These are phyloP conservation scores for Trichophyton simii DNA, from an alignment of 2,329 filamentous ascomycete genomes.

Conservation along the genomic window DNA sequence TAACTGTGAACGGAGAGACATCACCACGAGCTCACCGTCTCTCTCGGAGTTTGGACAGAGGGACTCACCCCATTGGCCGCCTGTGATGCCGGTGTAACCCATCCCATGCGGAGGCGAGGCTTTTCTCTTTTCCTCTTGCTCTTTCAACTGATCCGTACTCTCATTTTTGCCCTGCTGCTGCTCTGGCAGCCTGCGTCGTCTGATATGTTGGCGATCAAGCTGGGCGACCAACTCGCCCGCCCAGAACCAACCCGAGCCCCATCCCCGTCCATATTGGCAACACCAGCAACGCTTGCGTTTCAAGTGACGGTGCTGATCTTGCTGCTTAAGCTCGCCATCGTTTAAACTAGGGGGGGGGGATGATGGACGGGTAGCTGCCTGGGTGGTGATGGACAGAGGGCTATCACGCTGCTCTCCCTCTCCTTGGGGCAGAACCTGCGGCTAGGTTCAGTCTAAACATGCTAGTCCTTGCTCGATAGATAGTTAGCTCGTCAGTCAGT, in stretches of 20 bases:
- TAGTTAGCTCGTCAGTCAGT: neutral
- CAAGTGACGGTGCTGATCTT: slow-evolving; percentile 2
- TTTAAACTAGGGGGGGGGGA: neutral
- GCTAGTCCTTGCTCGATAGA: neutral
- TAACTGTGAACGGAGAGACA: neutral
- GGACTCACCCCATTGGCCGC: neutral
- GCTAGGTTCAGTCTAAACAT: neutral
- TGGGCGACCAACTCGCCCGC: neutral
- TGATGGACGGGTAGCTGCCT: neutral
- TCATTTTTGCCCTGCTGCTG: neutral
- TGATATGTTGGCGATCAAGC: slow-evolving; percentile 2
- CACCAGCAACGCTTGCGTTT: neutral
- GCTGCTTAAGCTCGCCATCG: neutral
- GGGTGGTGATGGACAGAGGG: neutral
- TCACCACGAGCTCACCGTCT: neutral
- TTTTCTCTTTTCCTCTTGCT: neutral
- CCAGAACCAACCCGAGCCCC: neutral
- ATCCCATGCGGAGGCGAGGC: slow-evolving; percentile 1
- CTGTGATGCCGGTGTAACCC: neutral
- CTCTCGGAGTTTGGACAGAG: neutral
- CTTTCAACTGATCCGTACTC: neutral
- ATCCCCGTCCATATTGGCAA: neutral
- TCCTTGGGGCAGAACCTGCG: neutral
- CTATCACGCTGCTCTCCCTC: neutral
- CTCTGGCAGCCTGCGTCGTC: neutral